These are phyloP conservation scores for Cercis canadensis DNA, from an alignment of 306 rosid species.

Conservation along the genomic window DNA sequence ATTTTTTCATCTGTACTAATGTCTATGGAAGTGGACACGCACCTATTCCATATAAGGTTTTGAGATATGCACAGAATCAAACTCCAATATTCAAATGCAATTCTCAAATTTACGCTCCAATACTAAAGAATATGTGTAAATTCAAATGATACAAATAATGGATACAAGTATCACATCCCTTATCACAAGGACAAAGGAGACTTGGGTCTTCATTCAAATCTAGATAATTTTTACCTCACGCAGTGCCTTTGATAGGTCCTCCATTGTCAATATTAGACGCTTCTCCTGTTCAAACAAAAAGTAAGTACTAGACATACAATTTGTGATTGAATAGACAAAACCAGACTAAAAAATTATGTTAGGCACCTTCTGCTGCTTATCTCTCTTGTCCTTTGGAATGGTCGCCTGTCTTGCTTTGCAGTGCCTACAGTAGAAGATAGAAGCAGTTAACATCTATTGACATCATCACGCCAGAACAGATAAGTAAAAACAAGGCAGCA, in stretches of 20 bases:
- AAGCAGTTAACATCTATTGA: slow-evolving; percentile 35
- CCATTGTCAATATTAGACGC: slow-evolving; percentile 81
- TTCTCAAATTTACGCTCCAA: neutral
- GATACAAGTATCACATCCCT: slow-evolving; percentile 11
- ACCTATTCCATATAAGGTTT: neutral
- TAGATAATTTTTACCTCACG: slow-evolving; percentile 60
- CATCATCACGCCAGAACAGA: slow-evolving; percentile 17
- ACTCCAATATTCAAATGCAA: neutral
- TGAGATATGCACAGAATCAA: neutral
- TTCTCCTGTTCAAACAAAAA: slow-evolving; percentile 69
- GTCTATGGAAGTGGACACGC: neutral
- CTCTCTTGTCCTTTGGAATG: slow-evolving; percentile 89
- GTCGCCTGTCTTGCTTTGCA: slow-evolving; percentile 90
- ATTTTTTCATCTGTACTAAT: neutral
- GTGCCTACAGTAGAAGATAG: slow-evolving; percentile 59
- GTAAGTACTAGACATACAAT: slow-evolving; percentile 27
- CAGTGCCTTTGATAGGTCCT: slow-evolving; percentile 80
- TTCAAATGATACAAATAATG: neutral
- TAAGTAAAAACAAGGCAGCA: slow-evolving; percentile 9
- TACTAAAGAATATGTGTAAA: slow-evolving; percentile 1
- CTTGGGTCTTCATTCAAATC: slow-evolving; percentile 27
- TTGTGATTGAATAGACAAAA: neutral
- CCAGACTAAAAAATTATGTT: neutral
- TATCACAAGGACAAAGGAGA: neutral
- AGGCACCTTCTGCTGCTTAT: slow-evolving; percentile 89